Conservation (phyloP, 2,329 filamentous ascomycete genomes). For the Colletotrichum falcatum region DNA sequence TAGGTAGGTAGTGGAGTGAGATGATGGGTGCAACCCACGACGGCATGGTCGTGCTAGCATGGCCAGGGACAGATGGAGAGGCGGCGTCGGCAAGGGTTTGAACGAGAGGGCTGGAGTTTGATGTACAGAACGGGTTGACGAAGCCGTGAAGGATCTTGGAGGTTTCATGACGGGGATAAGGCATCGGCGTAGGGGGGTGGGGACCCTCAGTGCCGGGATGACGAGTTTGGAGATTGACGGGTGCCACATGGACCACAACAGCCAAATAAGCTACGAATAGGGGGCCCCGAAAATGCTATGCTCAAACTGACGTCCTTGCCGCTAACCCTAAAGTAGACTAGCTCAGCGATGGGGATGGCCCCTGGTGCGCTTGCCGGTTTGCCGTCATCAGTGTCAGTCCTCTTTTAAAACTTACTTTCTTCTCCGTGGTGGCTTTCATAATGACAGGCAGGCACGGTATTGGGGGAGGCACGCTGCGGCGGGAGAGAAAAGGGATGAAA, state of each 20-base stretch:
- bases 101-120: constrained; percentile 4
- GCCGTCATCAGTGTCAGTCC: constrained; percentile 7
- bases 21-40: not conserved
- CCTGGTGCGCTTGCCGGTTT: constrained; percentile 16
- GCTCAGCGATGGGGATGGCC: constrained; percentile 15
- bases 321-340: constrained; percentile 21
- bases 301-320: constrained; percentile 21
- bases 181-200: constrained; percentile 13
- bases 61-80: not conserved
- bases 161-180: constrained; percentile 37
- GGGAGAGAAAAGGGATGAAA: not conserved
- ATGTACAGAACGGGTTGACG: constrained; percentile 22
- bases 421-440: constrained; percentile 4
- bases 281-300: constrained; percentile 4
- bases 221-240: constrained; percentile 37
- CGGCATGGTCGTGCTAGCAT: not conserved
- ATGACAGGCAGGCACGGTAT: not conserved
- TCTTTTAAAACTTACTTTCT: constrained; percentile 25
- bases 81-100: not conserved
- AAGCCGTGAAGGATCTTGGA: not conserved
- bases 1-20: not conserved
- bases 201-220: constrained; percentile 17
- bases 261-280: constrained; percentile 1
- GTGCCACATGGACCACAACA: constrained; percentile 31
- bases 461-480: not conserved